These are phyloP conservation scores for Telfairia occidentalis DNA, from an alignment of 331 rosid species.

Conservation along the genomic window DNA sequence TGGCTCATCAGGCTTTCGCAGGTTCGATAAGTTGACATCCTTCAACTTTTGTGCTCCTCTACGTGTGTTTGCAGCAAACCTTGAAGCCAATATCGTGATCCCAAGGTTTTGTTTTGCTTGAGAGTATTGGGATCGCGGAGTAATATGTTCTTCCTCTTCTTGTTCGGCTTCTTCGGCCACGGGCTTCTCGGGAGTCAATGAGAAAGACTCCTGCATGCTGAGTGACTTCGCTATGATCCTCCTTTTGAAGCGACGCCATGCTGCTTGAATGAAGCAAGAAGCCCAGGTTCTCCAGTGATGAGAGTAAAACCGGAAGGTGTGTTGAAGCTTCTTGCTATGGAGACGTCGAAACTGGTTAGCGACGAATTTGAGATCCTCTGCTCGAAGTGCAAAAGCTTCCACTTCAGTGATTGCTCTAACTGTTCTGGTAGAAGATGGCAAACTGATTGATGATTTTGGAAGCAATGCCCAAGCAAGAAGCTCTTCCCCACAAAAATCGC, in stretches of 20 bases:
- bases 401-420: slow-evolving; percentile 68
- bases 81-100: slow-evolving; percentile 63
- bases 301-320: slow-evolving; percentile 86
- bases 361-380: slow-evolving; percentile 89
- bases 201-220: slow-evolving; percentile 39
- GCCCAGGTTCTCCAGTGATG: slow-evolving; percentile 97
- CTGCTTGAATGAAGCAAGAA: slow-evolving; percentile 79
- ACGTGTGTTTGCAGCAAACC: slow-evolving; percentile 71
- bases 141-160: slow-evolving; percentile 22
- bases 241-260: slow-evolving; percentile 69
- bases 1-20: slow-evolving; percentile 90
- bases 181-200: slow-evolving; percentile 24
- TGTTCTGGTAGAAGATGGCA: slow-evolving; percentile 85
- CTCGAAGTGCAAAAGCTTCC: slow-evolving; percentile 79
- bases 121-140: slow-evolving; percentile 24
- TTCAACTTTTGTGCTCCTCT: slow-evolving; percentile 60
- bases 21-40: slow-evolving; percentile 43
- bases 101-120: slow-evolving; percentile 53
- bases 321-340: slow-evolving; percentile 87
- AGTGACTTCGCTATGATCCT: slow-evolving; percentile 42
- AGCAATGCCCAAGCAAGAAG: slow-evolving; percentile 92
- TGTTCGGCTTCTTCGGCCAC: slow-evolving; percentile 23
- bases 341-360: slow-evolving; percentile 80
- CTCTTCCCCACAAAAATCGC: slow-evolving; percentile 96
- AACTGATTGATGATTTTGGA: slow-evolving; percentile 63